phyloP scores from a whole-genome alignment of 192 early-diverging fungal species.

The Dissophora ornata region DNA sequence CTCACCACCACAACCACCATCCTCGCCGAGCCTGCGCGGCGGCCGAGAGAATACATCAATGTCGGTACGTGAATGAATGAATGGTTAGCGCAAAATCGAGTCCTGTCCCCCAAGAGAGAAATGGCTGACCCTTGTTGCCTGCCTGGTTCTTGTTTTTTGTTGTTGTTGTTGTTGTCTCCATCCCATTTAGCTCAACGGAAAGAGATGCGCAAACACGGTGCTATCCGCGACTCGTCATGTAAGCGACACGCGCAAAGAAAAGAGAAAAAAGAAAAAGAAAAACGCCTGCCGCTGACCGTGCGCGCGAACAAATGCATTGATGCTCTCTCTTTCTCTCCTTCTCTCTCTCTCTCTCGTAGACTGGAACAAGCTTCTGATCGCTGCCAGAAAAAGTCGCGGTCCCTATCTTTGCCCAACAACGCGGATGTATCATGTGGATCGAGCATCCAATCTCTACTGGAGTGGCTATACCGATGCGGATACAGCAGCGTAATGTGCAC shows the following conservation, averaged over 20 bases:
- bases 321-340: too few species aligned
- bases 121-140: too few species aligned
- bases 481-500: slow-evolving; percentile 49
- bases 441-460: slow-evolving; percentile 56
- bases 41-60: slow-evolving; percentile 47
- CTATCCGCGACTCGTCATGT: slow-evolving; percentile 40
- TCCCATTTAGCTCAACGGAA: slow-evolving; percentile 47
- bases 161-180: too few species aligned
- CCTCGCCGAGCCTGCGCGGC: slow-evolving; percentile 24
- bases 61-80: slow-evolving; percentile 31
- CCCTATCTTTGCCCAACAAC: slow-evolving; percentile 62
- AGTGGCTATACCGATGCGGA: slow-evolving; percentile 52
- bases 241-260: too few species aligned
- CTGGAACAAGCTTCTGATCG: slow-evolving; percentile 61
- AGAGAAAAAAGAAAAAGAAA: too few species aligned
- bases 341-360: too few species aligned
- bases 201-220: slow-evolving; percentile 51
- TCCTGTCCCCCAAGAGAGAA: too few species aligned
- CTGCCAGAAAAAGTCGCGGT: slow-evolving; percentile 57
- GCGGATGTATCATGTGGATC: slow-evolving; percentile 58
- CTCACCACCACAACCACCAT: slow-evolving; percentile 35
- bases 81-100: too few species aligned
- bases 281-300: too few species aligned
- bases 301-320: too few species aligned
- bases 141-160: too few species aligned